Conservation (phyloP, 805 yeast species). For the Zygosaccharomyces bisporus region DNA sequence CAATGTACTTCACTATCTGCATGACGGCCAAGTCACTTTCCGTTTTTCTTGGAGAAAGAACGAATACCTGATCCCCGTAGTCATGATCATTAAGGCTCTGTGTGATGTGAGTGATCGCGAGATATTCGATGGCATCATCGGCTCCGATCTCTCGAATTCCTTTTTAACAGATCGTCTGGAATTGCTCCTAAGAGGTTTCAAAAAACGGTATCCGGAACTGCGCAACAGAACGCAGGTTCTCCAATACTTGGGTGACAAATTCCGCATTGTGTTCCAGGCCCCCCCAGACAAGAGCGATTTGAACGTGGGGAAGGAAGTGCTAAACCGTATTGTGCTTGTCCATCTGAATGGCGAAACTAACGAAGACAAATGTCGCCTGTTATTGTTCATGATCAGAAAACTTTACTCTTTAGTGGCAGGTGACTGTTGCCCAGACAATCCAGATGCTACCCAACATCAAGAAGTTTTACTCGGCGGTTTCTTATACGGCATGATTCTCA, state of each 20-base stretch:
- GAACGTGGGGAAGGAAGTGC: conserved; percentile 84
- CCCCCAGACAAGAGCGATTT: conserved; percentile 83
- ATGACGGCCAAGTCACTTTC: conserved; percentile 94
- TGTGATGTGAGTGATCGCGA: conserved; percentile 90
- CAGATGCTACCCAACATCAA: conserved; percentile 99
- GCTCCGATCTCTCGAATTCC: conserved; percentile 79
- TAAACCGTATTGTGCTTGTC: conserved; percentile 81
- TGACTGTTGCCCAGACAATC: conserved; percentile 94
- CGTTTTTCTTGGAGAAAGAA: conserved; percentile 96
- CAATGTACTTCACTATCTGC: conserved; percentile 91
- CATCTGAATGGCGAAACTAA: conserved; percentile 60
- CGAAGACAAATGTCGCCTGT: conserved; percentile 78
- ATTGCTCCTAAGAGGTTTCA: conserved; percentile 82
- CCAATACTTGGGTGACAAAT: conserved; percentile 92
- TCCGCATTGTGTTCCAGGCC: conserved; percentile 88
- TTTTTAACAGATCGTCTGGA: conserved; percentile 98
- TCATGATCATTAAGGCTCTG: conserved; percentile 88
- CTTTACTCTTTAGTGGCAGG: conserved; percentile 93
- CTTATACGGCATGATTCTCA: conserved; percentile 92
- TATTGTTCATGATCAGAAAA: conserved; percentile 93
- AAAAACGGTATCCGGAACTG: conserved; percentile 60
- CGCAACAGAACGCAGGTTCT: conserved; percentile 83
- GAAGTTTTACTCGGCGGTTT: conserved; percentile 94
- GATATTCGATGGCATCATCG: conserved; percentile 93
- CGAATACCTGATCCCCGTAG: conserved; percentile 89